Conservation (phyloP, 305 asterid species). For the Andrographis paniculata region DNA sequence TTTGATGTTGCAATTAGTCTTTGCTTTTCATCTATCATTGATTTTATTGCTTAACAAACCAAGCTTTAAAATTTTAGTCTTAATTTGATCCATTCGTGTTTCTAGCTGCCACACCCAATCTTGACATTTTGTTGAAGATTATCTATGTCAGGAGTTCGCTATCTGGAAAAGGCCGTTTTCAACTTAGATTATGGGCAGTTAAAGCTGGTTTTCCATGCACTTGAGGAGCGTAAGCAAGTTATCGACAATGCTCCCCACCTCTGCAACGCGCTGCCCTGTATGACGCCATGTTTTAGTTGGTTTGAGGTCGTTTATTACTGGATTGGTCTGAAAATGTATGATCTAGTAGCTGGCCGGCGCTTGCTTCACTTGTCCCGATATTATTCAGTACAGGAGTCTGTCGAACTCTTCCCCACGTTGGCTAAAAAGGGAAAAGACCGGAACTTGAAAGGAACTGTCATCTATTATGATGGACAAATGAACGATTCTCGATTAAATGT, state of each 20-base stretch:
- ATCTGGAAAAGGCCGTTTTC: constrained; percentile 95
- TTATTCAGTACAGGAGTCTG: constrained; percentile 84
- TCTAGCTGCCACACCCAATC: too few relatives aligned
- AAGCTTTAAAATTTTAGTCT: too few relatives aligned
- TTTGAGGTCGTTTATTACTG: constrained; percentile 84
- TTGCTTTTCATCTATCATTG: not conserved
- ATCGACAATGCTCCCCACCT: constrained; percentile 95
- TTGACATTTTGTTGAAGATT: constrained; percentile 3
- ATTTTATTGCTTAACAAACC: constrained; percentile 13
- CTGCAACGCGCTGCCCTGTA: constrained; percentile 86
- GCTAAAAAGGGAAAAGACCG: constrained; percentile 67
- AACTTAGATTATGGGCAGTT: constrained; percentile 89
- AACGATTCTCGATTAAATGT: constrained; percentile 91
- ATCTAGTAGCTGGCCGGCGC: constrained; percentile 79
- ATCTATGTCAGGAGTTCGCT: constrained; percentile 76
- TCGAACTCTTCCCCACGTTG: constrained; percentile 83
- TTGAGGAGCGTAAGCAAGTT: constrained; percentile 89
- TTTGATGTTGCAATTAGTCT: constrained; percentile 9
- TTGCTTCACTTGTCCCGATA: constrained; percentile 86
- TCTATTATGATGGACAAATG: constrained; percentile 98
- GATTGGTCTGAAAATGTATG: constrained; percentile 95
- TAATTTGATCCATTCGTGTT: too few relatives aligned
- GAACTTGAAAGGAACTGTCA: constrained; percentile 91
- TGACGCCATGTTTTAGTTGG: constrained; percentile 99
- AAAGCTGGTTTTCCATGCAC: constrained; percentile 90